Conservation (phyloP, 1,284 basidiomycete species). For the Sphaerobolus stellatus region DNA sequence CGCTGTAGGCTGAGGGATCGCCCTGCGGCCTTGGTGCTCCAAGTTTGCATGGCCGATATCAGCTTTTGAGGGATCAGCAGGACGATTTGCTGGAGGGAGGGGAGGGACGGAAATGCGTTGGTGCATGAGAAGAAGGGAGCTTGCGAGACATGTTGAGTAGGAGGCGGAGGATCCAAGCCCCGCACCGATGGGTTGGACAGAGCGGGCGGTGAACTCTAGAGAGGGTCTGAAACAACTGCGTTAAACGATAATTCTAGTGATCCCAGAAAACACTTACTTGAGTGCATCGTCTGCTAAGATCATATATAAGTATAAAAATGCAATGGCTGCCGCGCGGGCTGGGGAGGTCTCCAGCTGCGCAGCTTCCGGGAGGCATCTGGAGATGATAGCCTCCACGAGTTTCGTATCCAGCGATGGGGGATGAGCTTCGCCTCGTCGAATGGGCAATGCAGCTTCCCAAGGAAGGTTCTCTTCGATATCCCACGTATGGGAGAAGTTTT, state of each 20-base stretch:
- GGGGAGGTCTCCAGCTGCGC: conserved; percentile 44
- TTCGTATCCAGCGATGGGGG: conserved; percentile 67
- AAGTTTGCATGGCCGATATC: conserved; percentile 56
- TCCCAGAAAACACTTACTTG: conserved; percentile 45
- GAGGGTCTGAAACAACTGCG: conserved; percentile 48
- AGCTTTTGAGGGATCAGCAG: conserved; percentile 31
- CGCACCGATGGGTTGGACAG: conserved; percentile 97
- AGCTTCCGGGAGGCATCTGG: conserved; percentile 46
- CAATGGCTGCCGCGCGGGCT: conserved; percentile 69
- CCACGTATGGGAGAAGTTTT: conserved; percentile 80
- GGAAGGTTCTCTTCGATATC: conserved; percentile 71
- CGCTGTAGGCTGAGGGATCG: conserved; percentile 58
- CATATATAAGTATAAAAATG: conserved; percentile 97
- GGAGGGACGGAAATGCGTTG: conserved; percentile 57
- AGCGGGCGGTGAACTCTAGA: conserved; percentile 81
- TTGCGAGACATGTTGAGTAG: conserved; percentile 85
- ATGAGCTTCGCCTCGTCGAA: conserved; percentile 54
- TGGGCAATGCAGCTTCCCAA: conserved; percentile 71
- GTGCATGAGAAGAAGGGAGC: conserved; percentile 75
- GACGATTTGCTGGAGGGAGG: conserved; percentile 44
- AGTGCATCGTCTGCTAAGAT: conserved; percentile 55
- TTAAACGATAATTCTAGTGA: not conserved
- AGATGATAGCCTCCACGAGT: conserved; percentile 67
- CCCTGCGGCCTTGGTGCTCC: conserved; percentile 63
- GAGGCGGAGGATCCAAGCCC: conserved; percentile 97